Base-by-base conservation (phyloP, 2,329 filamentous ascomycete genomes). In the Leptographium wingfieldii region DNA sequence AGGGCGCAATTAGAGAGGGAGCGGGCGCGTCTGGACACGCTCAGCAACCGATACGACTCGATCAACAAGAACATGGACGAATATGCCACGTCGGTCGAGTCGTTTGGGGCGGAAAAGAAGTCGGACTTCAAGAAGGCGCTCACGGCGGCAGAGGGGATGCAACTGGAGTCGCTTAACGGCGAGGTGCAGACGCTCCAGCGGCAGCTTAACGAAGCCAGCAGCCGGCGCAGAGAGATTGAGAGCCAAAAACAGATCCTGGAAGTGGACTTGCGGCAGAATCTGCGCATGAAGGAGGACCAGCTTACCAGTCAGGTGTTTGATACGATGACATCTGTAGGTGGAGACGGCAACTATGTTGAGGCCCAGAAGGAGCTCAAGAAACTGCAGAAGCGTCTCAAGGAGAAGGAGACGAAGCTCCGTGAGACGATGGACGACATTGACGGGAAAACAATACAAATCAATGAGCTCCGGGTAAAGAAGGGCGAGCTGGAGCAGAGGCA, bases 91-190 rank as follows among this genome's bases (percentile, higher is more conserved):
- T 88, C 89, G 65, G 79, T 95, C 60, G 80, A 78, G 55, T 85
- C 87, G 7, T 88, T 91, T 69, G 85, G 96, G 71, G 79, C 85
- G 2, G 95, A 99, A 70, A 73, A 96, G 60, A 79, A 80, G 19
- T 88, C 90, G 0, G 87, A 95, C 29, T 99, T 97, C 76, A 95
- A 95, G 75, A 96, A 96, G 73, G 87, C 87, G 14, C 78, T 99
- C 56, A 88, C 86, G 11, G 75, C 81, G 9, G 82, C 85, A n/a
- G 95, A 99, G 72, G 92, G 97, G 71, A 77, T 79, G 49, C 85
- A 88, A 67, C 78, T 99, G 4, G 87, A 94, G 63, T 78, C 78
- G 40, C 80, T 95, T 11, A 86, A 83, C 61, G 75, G 76, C 5
- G 80, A 80, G 14, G 84, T 90, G 7, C 88, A 92, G 67, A 83